Conservation (phyloP, 2,329 filamentous ascomycete species). For the Proliferodiscus dingleyae region DNA sequence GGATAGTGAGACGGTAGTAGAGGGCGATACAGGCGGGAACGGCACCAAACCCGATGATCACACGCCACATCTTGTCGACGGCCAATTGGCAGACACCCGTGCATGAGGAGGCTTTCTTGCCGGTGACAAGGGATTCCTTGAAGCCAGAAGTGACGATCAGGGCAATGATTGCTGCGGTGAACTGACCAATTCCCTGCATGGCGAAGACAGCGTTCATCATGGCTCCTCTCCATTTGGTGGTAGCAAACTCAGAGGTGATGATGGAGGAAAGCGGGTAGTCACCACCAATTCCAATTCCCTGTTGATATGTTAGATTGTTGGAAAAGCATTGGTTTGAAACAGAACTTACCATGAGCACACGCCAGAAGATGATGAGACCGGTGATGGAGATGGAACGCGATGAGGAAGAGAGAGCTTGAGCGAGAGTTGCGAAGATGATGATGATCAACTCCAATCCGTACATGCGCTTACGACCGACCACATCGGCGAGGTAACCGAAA, state of each 20-base stretch:
- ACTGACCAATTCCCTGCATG: constrained; percentile 85
- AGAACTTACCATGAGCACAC: constrained; percentile 58
- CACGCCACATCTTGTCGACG: constrained; percentile 85
- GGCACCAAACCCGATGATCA: constrained; percentile 69
- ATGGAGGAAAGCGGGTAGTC: constrained; percentile 80
- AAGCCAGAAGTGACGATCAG: constrained; percentile 70
- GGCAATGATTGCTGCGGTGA: constrained; percentile 69
- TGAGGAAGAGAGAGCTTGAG: constrained; percentile 60
- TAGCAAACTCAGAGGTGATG: constrained; percentile 83
- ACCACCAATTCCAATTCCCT: constrained; percentile 62
- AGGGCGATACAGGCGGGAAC: constrained; percentile 76
- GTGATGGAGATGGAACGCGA: constrained; percentile 60
- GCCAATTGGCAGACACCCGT: constrained; percentile 58
- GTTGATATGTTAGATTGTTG: constrained; percentile 30
- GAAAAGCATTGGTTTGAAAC: neutral
- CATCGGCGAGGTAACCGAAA: constrained; percentile 75
- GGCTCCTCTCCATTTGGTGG: constrained; percentile 77
- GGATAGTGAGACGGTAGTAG: constrained; percentile 80
- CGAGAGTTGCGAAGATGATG: constrained; percentile 74
- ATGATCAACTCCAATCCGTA: constrained; percentile 76
- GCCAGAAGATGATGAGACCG: constrained; percentile 73
- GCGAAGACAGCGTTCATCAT: constrained; percentile 87
- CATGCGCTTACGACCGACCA: constrained; percentile 71
- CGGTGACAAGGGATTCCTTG: constrained; percentile 54
- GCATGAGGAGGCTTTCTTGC: constrained; percentile 51